phyloP scores from a whole-genome alignment of 257 asterid species.

The Solanum sejunctum region DNA sequence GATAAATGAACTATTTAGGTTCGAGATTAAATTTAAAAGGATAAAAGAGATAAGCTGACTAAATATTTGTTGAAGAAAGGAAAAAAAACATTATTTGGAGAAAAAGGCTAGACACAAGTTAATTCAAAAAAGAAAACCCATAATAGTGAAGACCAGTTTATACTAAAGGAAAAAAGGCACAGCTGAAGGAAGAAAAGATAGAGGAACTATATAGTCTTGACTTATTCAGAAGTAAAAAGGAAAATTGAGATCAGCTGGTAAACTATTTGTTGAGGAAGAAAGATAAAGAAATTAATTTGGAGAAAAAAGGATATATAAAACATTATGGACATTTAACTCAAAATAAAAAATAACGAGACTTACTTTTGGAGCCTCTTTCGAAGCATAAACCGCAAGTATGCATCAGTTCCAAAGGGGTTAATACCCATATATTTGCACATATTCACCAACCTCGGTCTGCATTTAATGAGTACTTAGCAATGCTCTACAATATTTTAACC shows the following conservation, averaged over 20 bases:
- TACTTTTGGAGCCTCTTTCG: slow-evolving; percentile 72
- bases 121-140: not conserved
- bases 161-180: not conserved
- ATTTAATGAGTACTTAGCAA: not conserved
- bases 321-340: not conserved
- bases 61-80: not conserved
- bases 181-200: not conserved
- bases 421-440: slow-evolving; percentile 99
- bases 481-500: not conserved
- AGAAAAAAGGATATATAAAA: not conserved
- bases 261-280: not conserved
- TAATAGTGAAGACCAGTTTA: not conserved
- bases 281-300: not conserved
- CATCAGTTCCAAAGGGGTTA: slow-evolving; percentile 71
- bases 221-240: not conserved
- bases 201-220: not conserved
- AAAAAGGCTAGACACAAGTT: not conserved
- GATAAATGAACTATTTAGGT: not conserved
- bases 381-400: slow-evolving; percentile 78
- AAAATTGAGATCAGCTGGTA: not conserved
- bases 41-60: not conserved
- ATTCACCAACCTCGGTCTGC: slow-evolving; percentile 81
- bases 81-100: not conserved
- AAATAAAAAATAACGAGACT: slow-evolving; percentile 11
- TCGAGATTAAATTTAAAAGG: not conserved